phyloP scores from a whole-genome alignment of 2,329 filamentous ascomycete genomes.

The Botrytis fragariae region DNA sequence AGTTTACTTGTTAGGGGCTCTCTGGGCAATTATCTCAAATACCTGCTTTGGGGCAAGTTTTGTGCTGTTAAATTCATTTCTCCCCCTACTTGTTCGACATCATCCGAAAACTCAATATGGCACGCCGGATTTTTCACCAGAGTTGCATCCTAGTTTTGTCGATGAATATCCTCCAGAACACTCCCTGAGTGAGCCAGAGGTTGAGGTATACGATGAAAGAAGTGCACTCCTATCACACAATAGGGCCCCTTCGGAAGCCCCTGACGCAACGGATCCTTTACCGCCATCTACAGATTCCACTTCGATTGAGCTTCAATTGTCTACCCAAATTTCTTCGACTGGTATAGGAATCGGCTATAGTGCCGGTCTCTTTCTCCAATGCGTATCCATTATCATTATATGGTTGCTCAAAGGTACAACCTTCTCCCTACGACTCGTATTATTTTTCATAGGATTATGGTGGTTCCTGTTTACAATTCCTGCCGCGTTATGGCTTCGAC shows the following conservation, averaged over 20 bases:
- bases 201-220: constrained; percentile 43
- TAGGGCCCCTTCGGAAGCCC: not conserved
- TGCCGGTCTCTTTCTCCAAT: constrained; percentile 81
- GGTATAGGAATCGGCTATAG: constrained; percentile 94
- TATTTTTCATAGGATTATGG: constrained; percentile 86
- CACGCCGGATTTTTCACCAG: constrained; percentile 31
- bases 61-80: constrained; percentile 90
- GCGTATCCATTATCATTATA: constrained; percentile 74
- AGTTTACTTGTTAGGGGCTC: constrained; percentile 74
- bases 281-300: constrained; percentile 52
- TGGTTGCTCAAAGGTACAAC: constrained; percentile 71
- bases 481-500: constrained; percentile 79
- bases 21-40: constrained; percentile 87
- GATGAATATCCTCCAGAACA: constrained; percentile 26
- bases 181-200: constrained; percentile 18
- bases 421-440: constrained; percentile 79
- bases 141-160: constrained; percentile 28
- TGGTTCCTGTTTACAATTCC: constrained; percentile 92
- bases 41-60: constrained; percentile 94
- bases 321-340: constrained; percentile 85
- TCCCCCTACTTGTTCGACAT: constrained; percentile 85
- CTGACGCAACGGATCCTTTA: constrained; percentile 27
- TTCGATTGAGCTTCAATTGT: constrained; percentile 70
- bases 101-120: constrained; percentile 51
- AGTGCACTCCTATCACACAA: constrained; percentile 45